Evolutionary conservation across 2,329 filamentous ascomycete genomes (phyloP), one percentile per base, ranked within the genome.

Genomic region (Fusarium tricinctum): DNA sequence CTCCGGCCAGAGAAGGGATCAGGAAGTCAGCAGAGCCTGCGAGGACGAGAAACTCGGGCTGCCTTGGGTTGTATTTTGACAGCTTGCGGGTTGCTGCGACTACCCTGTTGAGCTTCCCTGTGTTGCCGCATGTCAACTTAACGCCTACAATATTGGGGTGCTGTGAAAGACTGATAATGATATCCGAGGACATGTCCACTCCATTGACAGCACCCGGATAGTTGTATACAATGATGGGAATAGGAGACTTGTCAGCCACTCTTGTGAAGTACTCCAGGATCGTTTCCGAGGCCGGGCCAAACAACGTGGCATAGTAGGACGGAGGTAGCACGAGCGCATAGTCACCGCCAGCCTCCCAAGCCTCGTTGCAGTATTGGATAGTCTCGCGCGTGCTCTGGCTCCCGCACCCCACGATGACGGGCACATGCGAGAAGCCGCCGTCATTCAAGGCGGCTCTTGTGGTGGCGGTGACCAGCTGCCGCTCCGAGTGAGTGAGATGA

Each of bases 301-400:
- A 90, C 22, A 92, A 82, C 5, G 86, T 76, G 57, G 89, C 87
- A 80, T 94, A 94, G 81, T 94, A 95, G 50, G 88, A 88, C 6
- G 92, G 92, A 13, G 92, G 91, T 28, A 95, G 84, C 5, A 94
- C 86, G 57, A 96, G 84, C 8, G 91, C 91, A 72, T 91, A 92
- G 79, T 94, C 90, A 68, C 89, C 92, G 56, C 92, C 92, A 38
- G 88, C 84, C 30, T 85, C 83, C 70, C 86, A 87, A 15, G 91
- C 91, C 74, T 93, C 91, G 60, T 83, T 80, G 80, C 91, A 93
- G 60, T 91, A 82, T 61, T 88, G 83, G 63, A 94, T 86, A 19
- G 89, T 89, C 79, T 94, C 92, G 57, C 90, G 85, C 10, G 89
- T 92, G 50, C 91, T 92, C 73, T 93, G 89, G 50, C 88, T 86